Conservation (phyloP, 306 rosid species). For the Cucumis hystrix region DNA sequence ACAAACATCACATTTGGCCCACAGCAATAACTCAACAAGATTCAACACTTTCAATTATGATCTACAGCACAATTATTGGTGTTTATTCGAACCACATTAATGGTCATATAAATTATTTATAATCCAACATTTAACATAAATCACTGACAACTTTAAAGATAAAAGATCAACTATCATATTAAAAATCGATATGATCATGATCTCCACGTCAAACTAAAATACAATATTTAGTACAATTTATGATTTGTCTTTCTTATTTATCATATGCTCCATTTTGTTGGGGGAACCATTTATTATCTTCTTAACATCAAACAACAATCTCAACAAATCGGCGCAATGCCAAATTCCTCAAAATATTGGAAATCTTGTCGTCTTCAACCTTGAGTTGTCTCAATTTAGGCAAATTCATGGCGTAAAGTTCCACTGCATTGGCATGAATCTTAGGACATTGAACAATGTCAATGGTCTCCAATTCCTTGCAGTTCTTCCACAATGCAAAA, state of each 20-base stretch:
- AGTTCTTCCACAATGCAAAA: conserved; percentile 34
- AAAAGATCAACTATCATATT: too few relatives aligned
- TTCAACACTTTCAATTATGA: too few relatives aligned
- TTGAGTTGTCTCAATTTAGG: conserved; percentile 35
- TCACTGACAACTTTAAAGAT: not conserved
- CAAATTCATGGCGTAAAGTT: conserved; percentile 33
- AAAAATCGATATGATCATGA: too few relatives aligned
- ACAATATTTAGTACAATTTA: not conserved
- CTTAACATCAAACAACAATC: conserved; percentile 15
- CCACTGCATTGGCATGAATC: conserved; percentile 35
- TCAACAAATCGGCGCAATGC: conserved; percentile 43
- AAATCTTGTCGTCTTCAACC: conserved; percentile 59
- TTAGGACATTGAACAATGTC: conserved; percentile 54
- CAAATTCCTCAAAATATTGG: conserved; percentile 35
- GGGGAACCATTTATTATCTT: not conserved
- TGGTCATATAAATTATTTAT: not conserved
- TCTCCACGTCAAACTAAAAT: not conserved
- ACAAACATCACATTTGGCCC: too few relatives aligned
- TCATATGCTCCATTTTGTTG: not conserved
- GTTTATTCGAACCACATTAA: not conserved
- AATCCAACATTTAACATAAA: not conserved
- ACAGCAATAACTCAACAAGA: too few relatives aligned
- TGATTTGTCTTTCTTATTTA: not conserved
- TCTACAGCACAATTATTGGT: too few relatives aligned
- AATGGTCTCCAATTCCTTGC: conserved; percentile 44